These are phyloP conservation scores for rapeseed (Brassica napus) DNA, from an alignment of 345 rosid genomes.

Conservation along the genomic window Da-Ae NC_063451.1:35434501-35435000, in stretches of 20 bases:
- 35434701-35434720: not conserved
- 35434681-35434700: not conserved
- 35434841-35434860: conserved; percentile 88
- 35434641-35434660: conserved; percentile 45
- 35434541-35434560: conserved; percentile 79
- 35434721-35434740: too few relatives aligned
- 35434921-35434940: not conserved
- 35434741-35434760: not conserved
- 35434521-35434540: conserved; percentile 35
- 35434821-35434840: conserved; percentile 55
- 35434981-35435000: conserved; percentile 63
- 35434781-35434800: not conserved
- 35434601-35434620: conserved; percentile 49
- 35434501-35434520: conserved; percentile 44
- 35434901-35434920: conserved; percentile 4
- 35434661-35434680: conserved; percentile 44
- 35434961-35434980: conserved; percentile 80
- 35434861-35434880: conserved; percentile 92
- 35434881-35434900: conserved; percentile 55
- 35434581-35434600: conserved; percentile 79
- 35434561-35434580: conserved; percentile 85
- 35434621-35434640: conserved; percentile 37
- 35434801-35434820: conserved; percentile 62
- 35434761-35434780: not conserved
- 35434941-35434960: conserved; percentile 22